Base-by-base conservation (phyloP, 106 monocot genomes). In the Agapanthus africanus region DNA sequence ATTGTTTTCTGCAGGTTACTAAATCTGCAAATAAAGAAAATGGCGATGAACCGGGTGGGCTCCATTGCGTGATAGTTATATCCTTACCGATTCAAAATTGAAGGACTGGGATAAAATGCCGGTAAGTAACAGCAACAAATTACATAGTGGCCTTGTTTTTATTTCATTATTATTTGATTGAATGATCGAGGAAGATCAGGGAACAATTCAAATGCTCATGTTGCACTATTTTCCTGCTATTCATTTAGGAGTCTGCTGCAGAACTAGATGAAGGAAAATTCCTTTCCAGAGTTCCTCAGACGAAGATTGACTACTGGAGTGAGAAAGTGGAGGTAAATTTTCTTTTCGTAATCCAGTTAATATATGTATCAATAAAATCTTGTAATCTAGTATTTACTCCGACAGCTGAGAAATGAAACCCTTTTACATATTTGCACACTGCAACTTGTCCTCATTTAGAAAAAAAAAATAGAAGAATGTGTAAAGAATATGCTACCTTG, bases 41-140 rank as follows among this genome's bases (percentile, higher is more conserved):
- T 38, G 50, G 32, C 74, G 87, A 40, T 82, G 83, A 61, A 80
- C 76, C 54, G 83, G 79, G 16, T 95, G 94, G 94, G 94, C 88
- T 71, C 94, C 91, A 65, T 74, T 95, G 65, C 76, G 85, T 61
- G 94, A 88, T 35, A 83, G 68, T 71, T 95, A 88, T 72, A 88
- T 91, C 85, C 83, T 95, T 72, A 76, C 70, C 23, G 81, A 67
- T 77, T 85, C 94, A 8, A 95, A 95, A 62, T 61, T 91, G 72
- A 95, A 95, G 65, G 85, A 95, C 77, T 95, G 94, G 94, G 91
- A 95, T 76, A 91, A 88, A 76, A 75, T 88, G 85, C 38, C 73
- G 40, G 94, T 91, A 85, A 76, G 37, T 28, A 13, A 25, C 15
- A 25, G 41, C n/a, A n/a, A n/a, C n/a, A n/a, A n/a, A n/a, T n/a